Evolutionary conservation across 2,329 filamentous ascomycete species (phyloP), one percentile per base, ranked within the genome.

Genomic region (Exophiala dermatitidis): DNA sequence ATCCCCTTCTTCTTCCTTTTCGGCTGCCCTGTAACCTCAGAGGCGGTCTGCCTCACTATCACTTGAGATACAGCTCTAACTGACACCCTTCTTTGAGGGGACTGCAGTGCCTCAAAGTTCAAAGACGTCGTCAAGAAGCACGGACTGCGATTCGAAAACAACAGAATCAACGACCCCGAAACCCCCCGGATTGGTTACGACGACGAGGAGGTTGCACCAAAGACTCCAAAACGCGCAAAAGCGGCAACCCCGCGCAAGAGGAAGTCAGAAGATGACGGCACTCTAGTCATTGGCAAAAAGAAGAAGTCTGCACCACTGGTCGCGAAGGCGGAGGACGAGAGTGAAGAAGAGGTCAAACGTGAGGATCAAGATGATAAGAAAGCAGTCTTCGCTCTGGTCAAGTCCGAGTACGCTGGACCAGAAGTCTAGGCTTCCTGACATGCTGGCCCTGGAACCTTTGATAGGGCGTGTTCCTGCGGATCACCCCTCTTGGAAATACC

Each of bases 111-210:
- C 4, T 43, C 48, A 7, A 50, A 50, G 31, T 36, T 51, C 48
- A 51, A 46, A 33, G 42, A 43, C 31, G 46, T 51, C 26, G 19
- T 51, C 12, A 44, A 45, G 32, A 44, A 51, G 12, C 41, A 51
- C 29, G 48, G 48, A 3, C n/a, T 51, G n/a, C 36, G 46, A 34
- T 9, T 46, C 33, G n/a, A 46, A 30, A 26, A 10, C 19, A 7
- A n/a, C 7, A 9, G 2, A 12, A 46, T 46, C 12, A 5, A 4
- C 31, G 44, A 28, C 32, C 44, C 12, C 7, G 44, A 5, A 34
- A 12, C 4, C 37, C 7, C 31, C 5, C 28, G n/a, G 1, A 19
- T 19, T 19, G 42, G 28, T 10, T 7, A 9, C 32, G 42, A 28
- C 7, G 19, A 29, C 40, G 40, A 43, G 5, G 5, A 19, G 19